These are phyloP conservation scores for Epichloe coenophiala DNA, from an alignment of 2,329 filamentous ascomycete species.

Conservation along the genomic window DNA sequence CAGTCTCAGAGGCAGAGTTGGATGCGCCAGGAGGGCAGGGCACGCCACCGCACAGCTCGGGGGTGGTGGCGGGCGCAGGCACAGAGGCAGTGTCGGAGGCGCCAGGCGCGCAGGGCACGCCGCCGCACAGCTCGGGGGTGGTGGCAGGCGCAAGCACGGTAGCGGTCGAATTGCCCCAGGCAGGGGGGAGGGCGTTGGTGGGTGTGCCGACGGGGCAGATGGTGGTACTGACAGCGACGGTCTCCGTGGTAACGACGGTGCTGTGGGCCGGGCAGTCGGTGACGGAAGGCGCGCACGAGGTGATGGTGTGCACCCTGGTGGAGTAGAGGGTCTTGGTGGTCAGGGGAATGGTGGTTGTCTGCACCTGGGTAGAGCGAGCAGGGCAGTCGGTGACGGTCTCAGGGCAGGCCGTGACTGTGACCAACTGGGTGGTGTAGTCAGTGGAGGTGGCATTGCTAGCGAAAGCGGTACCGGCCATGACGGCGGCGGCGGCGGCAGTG, in stretches of 20 bases:
- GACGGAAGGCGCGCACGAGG: conserved; percentile 44
- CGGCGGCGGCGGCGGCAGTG: conserved; percentile 26
- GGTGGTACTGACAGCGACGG: conserved; percentile 25
- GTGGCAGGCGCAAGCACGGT: background rate
- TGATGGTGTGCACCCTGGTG: conserved; percentile 48
- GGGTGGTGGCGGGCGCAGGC: background rate
- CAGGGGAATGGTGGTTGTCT: conserved; percentile 25
- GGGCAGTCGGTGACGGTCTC: conserved; percentile 49
- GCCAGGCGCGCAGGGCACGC: background rate
- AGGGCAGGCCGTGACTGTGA: conserved; percentile 49
- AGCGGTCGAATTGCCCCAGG: conserved; percentile 10
- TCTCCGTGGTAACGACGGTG: conserved; percentile 23
- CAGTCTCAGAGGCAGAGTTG: no score
- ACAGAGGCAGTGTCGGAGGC: background rate
- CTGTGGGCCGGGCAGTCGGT: conserved; percentile 44
- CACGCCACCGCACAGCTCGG: background rate
- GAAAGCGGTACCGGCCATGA: conserved; percentile 28
- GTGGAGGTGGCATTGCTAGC: conserved; percentile 21
- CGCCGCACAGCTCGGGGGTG: background rate
- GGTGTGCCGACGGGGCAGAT: conserved; percentile 22
- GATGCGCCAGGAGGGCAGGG: background rate
- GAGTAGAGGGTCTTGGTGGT: conserved; percentile 43
- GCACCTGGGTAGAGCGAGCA: conserved; percentile 24
- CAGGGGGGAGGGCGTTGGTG: background rate
- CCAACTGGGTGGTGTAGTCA: conserved; percentile 43